Conservation (phyloP, 2,329 filamentous ascomycete species). For the Xylaria arbuscula region DNA sequence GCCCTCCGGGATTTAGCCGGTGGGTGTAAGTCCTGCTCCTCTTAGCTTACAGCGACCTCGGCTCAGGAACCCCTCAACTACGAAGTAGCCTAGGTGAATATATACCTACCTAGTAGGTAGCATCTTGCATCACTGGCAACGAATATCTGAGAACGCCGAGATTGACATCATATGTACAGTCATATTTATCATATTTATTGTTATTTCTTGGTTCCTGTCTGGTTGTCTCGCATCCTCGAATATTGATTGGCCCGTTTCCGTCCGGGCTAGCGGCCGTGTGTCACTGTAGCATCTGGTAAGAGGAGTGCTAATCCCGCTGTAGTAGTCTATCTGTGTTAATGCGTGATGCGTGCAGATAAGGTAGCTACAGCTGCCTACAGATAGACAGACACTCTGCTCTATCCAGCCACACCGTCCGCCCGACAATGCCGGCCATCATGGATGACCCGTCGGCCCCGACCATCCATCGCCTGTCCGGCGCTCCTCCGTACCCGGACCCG, state of each 20-base stretch:
- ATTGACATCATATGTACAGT: neutral
- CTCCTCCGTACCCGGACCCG: constrained; percentile 72
- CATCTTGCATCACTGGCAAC: constrained; percentile 27
- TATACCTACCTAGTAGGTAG: neutral
- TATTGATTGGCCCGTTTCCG: constrained; percentile 10
- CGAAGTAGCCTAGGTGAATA: neutral
- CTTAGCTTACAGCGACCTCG: constrained; percentile 20
- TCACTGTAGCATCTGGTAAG: constrained; percentile 28
- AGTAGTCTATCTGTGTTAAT: neutral
- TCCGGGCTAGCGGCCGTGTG: constrained; percentile 17
- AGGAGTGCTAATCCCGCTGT: constrained; percentile 15
- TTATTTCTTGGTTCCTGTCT: neutral
- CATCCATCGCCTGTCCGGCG: constrained; percentile 76
- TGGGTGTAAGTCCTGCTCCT: neutral
- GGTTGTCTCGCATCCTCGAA: neutral
- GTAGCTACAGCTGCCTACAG: constrained; percentile 9
- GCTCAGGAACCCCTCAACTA: constrained; percentile 21
- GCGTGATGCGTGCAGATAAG: neutral
- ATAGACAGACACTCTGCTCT: neutral
- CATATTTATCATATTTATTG: neutral
- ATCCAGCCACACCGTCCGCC: neutral
- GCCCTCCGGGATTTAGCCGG: constrained; percentile 5
- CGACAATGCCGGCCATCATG: constrained; percentile 78
- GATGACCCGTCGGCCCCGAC: constrained; percentile 79
- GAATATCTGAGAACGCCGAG: constrained; percentile 32